Conservation (phyloP, 2,329 filamentous ascomycete genomes). For the Bimuria novae-zelandiae region DNA sequence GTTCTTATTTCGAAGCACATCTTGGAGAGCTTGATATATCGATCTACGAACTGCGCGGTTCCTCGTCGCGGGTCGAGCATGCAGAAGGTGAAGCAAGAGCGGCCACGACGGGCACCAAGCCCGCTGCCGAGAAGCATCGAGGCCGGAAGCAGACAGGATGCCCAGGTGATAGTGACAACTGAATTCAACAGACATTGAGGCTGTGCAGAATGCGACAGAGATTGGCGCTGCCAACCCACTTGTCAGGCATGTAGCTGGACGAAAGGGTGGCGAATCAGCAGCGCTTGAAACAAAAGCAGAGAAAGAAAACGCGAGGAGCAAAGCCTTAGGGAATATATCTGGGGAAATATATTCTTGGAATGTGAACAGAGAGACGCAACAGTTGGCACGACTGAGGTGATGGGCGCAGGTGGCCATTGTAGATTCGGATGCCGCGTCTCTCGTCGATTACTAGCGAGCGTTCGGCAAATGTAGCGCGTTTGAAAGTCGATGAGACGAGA, state of each 20-base stretch:
- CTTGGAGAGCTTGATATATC: background rate
- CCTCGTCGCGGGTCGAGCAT: background rate
- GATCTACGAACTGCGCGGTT: constrained; percentile 6
- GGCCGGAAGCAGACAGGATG: background rate
- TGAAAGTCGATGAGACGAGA: background rate
- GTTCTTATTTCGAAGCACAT: background rate
- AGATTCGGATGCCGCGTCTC: constrained; percentile 12
- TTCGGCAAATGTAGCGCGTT: constrained; percentile 2
- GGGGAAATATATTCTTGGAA: constrained; percentile 13
- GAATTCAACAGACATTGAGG: constrained; percentile 16
- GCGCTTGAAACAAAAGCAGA: constrained; percentile 18
- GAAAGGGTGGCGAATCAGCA: constrained; percentile 12
- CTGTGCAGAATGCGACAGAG: constrained; percentile 23
- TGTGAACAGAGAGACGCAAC: background rate
- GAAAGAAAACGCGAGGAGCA: constrained; percentile 6
- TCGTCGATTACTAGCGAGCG: background rate
- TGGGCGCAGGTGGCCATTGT: constrained; percentile 5
- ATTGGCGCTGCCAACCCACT: background rate
- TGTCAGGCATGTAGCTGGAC: background rate
- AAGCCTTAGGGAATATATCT: constrained; percentile 25
- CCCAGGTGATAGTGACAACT: constrained; percentile 1
- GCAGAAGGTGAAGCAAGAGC: constrained; percentile 1
- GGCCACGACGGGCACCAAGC: constrained; percentile 1
- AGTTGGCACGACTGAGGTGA: constrained; percentile 17
- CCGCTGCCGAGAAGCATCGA: constrained; percentile 1